Percentiles rank a stretch among this genome's conserved stretches.
phyloP scores from a whole-genome alignment of 2,329 filamentous ascomycete species.

The Colletotrichum truncatum region DNA sequence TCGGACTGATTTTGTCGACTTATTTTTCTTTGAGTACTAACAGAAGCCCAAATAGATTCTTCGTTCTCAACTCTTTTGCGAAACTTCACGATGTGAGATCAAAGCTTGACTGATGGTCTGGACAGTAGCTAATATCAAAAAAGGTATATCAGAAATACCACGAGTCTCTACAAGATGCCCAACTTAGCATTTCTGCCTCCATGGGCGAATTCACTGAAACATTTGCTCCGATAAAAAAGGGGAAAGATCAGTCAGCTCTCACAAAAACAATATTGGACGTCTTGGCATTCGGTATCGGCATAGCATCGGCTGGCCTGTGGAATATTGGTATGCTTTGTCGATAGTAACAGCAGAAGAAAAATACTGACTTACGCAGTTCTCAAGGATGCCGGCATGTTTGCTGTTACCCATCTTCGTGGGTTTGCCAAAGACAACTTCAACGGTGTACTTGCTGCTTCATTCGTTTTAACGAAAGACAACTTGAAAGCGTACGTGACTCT shows the following conservation, averaged over 20 bases:
- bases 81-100: conserved; percentile 8
- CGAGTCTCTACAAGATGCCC: conserved; percentile 8
- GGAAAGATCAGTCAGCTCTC: neutral
- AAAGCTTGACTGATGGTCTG: neutral
- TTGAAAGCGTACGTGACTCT: neutral
- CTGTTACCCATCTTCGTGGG: neutral
- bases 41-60: neutral
- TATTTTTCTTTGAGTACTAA: too few species aligned
- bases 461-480: conserved; percentile 1
- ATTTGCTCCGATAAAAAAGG: neutral
- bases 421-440: conserved; percentile 9
- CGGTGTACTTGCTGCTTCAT: neutral
- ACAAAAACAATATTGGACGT: neutral
- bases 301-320: conserved; percentile 3
- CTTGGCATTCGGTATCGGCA: neutral
- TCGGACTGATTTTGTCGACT: neutral
- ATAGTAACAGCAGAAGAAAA: neutral
- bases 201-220: conserved; percentile 4
- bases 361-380: neutral
- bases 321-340: neutral
- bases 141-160: conserved; percentile 13
- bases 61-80: conserved; percentile 8
- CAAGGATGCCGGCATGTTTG: conserved; percentile 2
- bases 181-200: neutral
- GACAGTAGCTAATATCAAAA: neutral